Conservation (phyloP, 73 alveolate species). For the Tetrahymena malaccensis region DNA sequence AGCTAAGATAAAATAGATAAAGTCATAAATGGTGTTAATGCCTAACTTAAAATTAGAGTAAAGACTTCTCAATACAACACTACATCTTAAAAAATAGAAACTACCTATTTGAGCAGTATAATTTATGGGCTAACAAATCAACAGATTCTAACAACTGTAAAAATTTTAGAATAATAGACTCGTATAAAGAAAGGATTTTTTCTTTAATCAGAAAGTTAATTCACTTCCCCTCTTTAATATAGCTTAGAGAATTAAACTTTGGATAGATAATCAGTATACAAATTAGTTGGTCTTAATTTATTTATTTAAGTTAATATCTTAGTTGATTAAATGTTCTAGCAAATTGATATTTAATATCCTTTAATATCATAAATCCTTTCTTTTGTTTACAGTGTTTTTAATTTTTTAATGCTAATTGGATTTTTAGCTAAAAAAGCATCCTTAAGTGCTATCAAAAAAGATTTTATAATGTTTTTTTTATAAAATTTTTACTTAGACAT, state of each 20-base stretch:
- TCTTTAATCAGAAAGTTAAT: no score
- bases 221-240: not conserved
- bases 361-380: not conserved
- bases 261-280: not conserved
- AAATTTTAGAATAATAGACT: not conserved
- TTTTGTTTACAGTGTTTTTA: not conserved
- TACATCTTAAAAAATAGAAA: not conserved
- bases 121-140: not conserved
- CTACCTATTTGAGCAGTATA: not conserved
- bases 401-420: not conserved
- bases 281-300: not conserved
- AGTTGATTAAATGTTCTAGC: not conserved
- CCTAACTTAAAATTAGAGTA: not conserved
- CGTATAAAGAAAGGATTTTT: not conserved
- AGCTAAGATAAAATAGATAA: not conserved
- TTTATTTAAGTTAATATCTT: no score
- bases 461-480: not conserved
- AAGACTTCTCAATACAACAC: not conserved
- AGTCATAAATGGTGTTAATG: not conserved
- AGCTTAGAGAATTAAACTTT: not conserved
- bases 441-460: not conserved
- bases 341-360: not conserved
- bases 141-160: not conserved
- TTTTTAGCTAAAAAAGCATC: not conserved
- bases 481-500: not conserved